Percentiles rank a stretch among this genome's conserved stretches.
Conservation (phyloP, 78 protist species). For the Anaeramoeba ignava region DNA sequence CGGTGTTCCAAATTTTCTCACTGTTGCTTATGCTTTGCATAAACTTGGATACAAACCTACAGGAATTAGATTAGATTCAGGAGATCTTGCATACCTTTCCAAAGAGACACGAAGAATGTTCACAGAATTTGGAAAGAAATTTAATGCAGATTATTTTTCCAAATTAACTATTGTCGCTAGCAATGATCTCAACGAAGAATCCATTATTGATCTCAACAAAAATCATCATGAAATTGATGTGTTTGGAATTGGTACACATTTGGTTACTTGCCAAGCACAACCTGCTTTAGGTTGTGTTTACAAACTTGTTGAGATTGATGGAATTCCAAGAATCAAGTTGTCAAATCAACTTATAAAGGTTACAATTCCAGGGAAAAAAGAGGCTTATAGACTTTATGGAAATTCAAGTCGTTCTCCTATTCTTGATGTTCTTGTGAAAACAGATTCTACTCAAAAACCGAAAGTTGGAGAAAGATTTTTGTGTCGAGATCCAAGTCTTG, state of each 20-base stretch:
- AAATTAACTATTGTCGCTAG: slow-evolving; percentile 53
- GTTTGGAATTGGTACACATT: slow-evolving; percentile 80
- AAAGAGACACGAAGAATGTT: slow-evolving; percentile 8
- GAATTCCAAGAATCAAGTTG: slow-evolving; percentile 65
- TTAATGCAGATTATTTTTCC: neutral
- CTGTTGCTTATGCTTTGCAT: slow-evolving; percentile 56
- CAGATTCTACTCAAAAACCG: slow-evolving; percentile 25
- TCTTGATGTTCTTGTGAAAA: neutral
- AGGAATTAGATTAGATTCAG: slow-evolving; percentile 77
- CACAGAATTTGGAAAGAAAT: neutral
- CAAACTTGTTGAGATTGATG: slow-evolving; percentile 66
- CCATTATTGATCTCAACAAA: slow-evolving; percentile 34
- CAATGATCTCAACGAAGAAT: slow-evolving; percentile 63
- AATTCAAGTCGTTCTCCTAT: slow-evolving; percentile 6
- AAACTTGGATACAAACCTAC: slow-evolving; percentile 49
- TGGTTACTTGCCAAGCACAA: slow-evolving; percentile 50
- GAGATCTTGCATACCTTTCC: slow-evolving; percentile 67
- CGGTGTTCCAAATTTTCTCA: slow-evolving; percentile 69
- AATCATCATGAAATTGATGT: slow-evolving; percentile 55
- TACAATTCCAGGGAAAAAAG: slow-evolving; percentile 58
- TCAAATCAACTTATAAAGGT: slow-evolving; percentile 33
- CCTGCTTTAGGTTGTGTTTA: slow-evolving; percentile 88
- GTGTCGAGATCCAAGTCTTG: slow-evolving; percentile 55
- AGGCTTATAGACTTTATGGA: slow-evolving; percentile 13
- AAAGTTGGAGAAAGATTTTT: slow-evolving; percentile 39